Evolutionary conservation across 2,329 filamentous ascomycete genomes (phyloP), one percentile per base, ranked within the genome.

Genomic region (Aspergillus sp.): DNA sequence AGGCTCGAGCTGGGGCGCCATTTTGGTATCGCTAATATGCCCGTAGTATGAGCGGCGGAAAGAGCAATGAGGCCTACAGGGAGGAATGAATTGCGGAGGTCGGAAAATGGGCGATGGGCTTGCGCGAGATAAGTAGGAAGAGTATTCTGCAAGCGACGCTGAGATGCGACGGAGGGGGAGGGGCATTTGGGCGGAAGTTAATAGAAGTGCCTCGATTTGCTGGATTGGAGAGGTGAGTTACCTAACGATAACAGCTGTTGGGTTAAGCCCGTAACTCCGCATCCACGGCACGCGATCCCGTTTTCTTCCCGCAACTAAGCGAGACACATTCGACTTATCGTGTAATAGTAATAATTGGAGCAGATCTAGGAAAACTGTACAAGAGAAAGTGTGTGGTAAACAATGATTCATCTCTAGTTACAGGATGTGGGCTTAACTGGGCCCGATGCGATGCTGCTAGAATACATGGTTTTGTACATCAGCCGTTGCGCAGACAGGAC

Each of bases 1-100:
- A 59, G 87, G 82, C 73, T 97, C 90, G 63, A 99, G 85, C 73
- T 95, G 85, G 56, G 91, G 90, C 52, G 91, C 90, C 89, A 97
- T 96, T 72, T 85, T 88, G 76, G 59, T 54, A 64, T 77, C 72
- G 61, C 68, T 70, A 59, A 78, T 75, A 57, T 73, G 62, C 53
- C 72, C 73, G 75, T 77, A 77, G 57, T 69, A 76, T 52, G 67
- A 70, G 53, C 73, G 72, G 50, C 58, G 67, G 56, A 48, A 48
- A 31, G 52, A 55, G 44, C 60, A 45, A 48, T 55, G 48, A 56
- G 48, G 49, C 32, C 40, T 52, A 34, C 49, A 49, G 44, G 49
- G 48, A 41, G 23, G 36, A 46, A 20, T 19, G 43, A 42, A 21
- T 21, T 50, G 55, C 32, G 47, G 40, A 50, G 49, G 10, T 43